Percentiles rank a stretch among this genome's conserved stretches.
Evolutionary conservation across 345 rosid species (phyloP).

Genomic region (Stellera chamaejasme): DNA sequence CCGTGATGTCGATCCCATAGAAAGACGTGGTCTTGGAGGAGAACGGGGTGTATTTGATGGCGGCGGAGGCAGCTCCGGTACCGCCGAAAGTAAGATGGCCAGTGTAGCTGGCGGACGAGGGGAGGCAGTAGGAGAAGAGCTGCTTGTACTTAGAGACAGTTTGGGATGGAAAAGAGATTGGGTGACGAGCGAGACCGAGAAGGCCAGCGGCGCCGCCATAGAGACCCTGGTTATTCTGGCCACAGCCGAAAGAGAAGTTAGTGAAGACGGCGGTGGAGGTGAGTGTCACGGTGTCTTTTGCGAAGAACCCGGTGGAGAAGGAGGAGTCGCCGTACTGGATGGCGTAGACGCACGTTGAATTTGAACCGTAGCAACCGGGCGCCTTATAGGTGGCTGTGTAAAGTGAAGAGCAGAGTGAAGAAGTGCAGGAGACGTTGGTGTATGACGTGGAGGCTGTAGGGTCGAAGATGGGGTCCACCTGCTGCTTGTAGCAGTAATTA

Average conservation of each 20-base stretch:
- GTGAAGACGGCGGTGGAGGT: conserved; percentile 33
- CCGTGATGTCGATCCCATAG: conserved; percentile 53
- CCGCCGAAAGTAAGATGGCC: conserved; percentile 63
- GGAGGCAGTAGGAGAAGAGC: conserved; percentile 77
- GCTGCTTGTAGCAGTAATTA: conserved; percentile 33
- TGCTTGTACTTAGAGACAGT: conserved; percentile 45
- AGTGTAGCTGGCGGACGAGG: conserved; percentile 46
- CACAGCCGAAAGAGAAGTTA: conserved; percentile 60
- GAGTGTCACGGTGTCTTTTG: conserved; percentile 45
- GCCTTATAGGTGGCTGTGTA: conserved; percentile 28
- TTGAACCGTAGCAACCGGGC: conserved; percentile 33
- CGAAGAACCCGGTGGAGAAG: conserved; percentile 53
- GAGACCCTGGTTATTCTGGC: conserved; percentile 62
- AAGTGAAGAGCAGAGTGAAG: conserved; percentile 35
- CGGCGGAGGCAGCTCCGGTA: conserved; percentile 19
- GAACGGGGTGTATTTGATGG: conserved; percentile 55
- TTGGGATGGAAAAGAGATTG: conserved; percentile 56
- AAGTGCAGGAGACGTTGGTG: conserved; percentile 43
- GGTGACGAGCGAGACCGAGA: conserved; percentile 70
- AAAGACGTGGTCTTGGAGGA: conserved; percentile 32
- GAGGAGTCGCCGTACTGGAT: conserved; percentile 74
- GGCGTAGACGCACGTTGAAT: conserved; percentile 56
- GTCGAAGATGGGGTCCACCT: conserved; percentile 38
- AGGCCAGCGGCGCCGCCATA: conserved; percentile 58
- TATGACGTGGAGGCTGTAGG: conserved; percentile 46